Conservation (phyloP, 345 rosid species). For the Noccaea caerulescens region DNA sequence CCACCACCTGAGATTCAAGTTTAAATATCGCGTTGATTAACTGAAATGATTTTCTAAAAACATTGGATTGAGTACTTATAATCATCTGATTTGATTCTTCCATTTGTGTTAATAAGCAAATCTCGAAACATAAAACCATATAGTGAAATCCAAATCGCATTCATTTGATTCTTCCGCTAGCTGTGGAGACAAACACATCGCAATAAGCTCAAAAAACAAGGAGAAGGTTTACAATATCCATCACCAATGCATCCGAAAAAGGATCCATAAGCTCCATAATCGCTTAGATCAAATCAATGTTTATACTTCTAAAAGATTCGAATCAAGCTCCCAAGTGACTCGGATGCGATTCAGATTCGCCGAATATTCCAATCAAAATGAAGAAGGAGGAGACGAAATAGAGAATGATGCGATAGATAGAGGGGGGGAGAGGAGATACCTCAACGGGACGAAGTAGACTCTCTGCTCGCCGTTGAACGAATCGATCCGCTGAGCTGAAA, state of each 20-base stretch:
- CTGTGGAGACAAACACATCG: neutral
- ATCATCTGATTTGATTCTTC: too few species aligned
- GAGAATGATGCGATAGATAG: neutral
- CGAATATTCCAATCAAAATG: slow-evolving; percentile 28
- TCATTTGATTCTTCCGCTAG: slow-evolving; percentile 10
- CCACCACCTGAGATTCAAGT: slow-evolving; percentile 84
- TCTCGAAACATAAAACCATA: neutral
- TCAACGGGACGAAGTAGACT: slow-evolving; percentile 85
- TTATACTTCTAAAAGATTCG: slow-evolving; percentile 6
- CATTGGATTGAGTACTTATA: neutral
- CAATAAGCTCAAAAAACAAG: slow-evolving; percentile 18
- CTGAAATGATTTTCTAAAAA: neutral
- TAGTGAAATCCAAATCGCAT: slow-evolving; percentile 23
- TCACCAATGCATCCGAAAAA: slow-evolving; percentile 11
- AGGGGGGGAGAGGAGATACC: slow-evolving; percentile 47
- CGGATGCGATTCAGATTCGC: slow-evolving; percentile 38
- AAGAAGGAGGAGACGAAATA: neutral
- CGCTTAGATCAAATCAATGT: slow-evolving; percentile 31
- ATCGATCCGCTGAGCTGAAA: slow-evolving; percentile 62
- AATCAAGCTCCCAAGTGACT: slow-evolving; percentile 27
- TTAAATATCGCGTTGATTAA: slow-evolving; percentile 5
- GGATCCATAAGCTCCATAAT: neutral
- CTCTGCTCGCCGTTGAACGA: slow-evolving; percentile 77
- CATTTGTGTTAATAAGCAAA: neutral
- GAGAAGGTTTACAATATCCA: slow-evolving; percentile 6